Base-by-base conservation (phyloP, 2,329 filamentous ascomycete species). In the Xylaria sp. region DNA sequence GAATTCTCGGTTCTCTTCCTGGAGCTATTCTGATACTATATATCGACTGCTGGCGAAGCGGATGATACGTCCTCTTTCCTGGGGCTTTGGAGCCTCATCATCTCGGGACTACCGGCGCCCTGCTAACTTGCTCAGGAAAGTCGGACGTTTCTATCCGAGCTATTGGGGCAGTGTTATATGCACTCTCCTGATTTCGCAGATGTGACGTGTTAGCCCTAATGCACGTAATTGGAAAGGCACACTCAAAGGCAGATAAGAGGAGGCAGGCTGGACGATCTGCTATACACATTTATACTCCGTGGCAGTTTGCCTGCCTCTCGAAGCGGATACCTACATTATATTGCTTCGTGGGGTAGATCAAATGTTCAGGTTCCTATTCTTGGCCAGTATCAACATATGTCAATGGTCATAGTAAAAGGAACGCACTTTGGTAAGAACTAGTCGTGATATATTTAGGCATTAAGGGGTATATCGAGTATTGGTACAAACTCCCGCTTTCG, bases 231-330 rank as follows among this genome's bases (percentile, higher is more conserved):
- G 34, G 39, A 37, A 34, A 20, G 52, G 51, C 51, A 34, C 18
- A 55, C 15, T 52, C 7, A 50, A 54, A 54, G 60, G 60, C 58
- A 63, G 57, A 66, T 18, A 57, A 8, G 41, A 20, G 13, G 25
- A 63, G 65, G 65, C 44, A 66, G 65, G 65, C 65, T 66, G 58
- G 18, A 52, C 12, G 39, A 51, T 61, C 41, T 15, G n/a, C 7
- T n/a, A 41, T 55, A 3, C 39, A 2, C 2, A 66, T 37, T 23
- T 48, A 31, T 39, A 39, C n/a, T 54, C 28, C 31, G 20, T 8
- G 4, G 39, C 56, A 55, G 15, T 55, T 48, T 20, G 54, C 25
- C 15, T 44, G 31, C 37, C 37, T 25, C 25, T 44, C 20, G 20
- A 41, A n/a, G 39, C 56, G 56, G 56, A 46, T 58, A 46, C 56